Percentiles rank a stretch among this genome's conserved stretches.
phyloP scores from a whole-genome alignment of 1,284 basidiomycete species.

The Acaromyces ingoldii region DNA sequence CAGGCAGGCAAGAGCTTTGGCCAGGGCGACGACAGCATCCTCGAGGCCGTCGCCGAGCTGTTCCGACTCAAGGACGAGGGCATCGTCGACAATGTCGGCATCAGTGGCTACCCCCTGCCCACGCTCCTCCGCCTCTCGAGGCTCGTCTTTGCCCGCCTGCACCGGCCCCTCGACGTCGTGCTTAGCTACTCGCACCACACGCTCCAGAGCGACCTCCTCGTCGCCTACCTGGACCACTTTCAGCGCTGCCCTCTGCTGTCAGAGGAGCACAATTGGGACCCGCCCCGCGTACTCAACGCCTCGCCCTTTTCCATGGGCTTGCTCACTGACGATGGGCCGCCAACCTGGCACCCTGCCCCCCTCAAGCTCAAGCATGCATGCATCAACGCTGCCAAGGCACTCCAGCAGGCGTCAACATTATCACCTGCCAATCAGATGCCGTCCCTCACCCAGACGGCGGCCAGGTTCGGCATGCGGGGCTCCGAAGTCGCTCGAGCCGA shows the following conservation, averaged over 20 bases:
- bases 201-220: constrained; percentile 41
- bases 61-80: constrained; percentile 73
- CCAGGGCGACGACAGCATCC: constrained; percentile 71
- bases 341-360: constrained; percentile 81
- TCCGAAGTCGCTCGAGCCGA: not conserved
- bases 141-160: constrained; percentile 56
- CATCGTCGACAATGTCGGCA: constrained; percentile 71
- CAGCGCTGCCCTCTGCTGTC: constrained; percentile 12
- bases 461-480: constrained; percentile 30
- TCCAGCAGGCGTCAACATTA: constrained; percentile 7
- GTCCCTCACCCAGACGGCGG: constrained; percentile 33
- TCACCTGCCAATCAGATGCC: constrained; percentile 9
- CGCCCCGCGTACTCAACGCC: constrained; percentile 68
- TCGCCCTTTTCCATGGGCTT: constrained; percentile 91
- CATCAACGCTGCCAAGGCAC: constrained; percentile 14
- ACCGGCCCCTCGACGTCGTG: constrained; percentile 49
- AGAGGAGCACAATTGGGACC: constrained; percentile 20
- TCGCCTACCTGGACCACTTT: constrained; percentile 30
- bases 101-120: constrained; percentile 85
- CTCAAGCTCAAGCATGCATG: constrained; percentile 56
- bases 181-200: constrained; percentile 47
- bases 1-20: constrained; percentile 64
- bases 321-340: constrained; percentile 63
- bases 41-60: constrained; percentile 70
- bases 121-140: constrained; percentile 76